Percentiles rank a stretch among this genome's conserved stretches.
Evolutionary conservation across 2,329 filamentous ascomycete genomes (phyloP).

Genomic region (Cryphonectria radicalis): DNA sequence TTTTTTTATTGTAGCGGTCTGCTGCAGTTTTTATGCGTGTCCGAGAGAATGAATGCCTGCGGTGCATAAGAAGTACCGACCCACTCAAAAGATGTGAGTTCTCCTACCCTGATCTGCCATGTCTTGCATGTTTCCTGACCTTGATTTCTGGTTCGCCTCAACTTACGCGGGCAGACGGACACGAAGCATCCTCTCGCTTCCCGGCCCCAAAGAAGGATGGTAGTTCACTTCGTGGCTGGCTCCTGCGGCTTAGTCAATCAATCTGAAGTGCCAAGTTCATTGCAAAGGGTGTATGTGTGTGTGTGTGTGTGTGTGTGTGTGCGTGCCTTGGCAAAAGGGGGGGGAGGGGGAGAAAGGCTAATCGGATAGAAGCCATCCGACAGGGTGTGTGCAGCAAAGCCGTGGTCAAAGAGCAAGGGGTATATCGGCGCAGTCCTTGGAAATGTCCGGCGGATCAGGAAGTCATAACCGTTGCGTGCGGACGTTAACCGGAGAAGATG

Average conservation of each 20-base stretch:
- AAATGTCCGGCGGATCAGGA: background rate
- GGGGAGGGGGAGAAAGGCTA: background rate
- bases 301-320: background rate
- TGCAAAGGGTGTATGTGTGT: background rate
- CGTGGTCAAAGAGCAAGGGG: background rate
- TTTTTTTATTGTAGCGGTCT: background rate
- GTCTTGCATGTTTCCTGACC: background rate
- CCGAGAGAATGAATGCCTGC: background rate
- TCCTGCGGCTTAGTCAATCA: slow-evolving; percentile 3
- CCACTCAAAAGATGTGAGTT: background rate
- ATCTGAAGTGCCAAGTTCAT: background rate
- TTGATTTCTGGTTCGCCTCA: background rate
- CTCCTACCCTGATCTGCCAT: background rate
- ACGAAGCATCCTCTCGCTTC: background rate
- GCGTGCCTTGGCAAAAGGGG: background rate
- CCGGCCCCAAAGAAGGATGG: background rate
- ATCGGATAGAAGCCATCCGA: background rate
- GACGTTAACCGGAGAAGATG: background rate
- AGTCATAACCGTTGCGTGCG: slow-evolving; percentile 2
- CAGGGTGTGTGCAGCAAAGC: background rate
- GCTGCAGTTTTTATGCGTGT: background rate
- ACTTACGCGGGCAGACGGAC: background rate
- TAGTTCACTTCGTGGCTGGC: background rate
- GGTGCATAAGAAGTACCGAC: background rate
- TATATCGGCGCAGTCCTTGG: background rate